phyloP scores from a whole-genome alignment of 2,329 filamentous ascomycete genomes.

The Volutella citrinella region DNA sequence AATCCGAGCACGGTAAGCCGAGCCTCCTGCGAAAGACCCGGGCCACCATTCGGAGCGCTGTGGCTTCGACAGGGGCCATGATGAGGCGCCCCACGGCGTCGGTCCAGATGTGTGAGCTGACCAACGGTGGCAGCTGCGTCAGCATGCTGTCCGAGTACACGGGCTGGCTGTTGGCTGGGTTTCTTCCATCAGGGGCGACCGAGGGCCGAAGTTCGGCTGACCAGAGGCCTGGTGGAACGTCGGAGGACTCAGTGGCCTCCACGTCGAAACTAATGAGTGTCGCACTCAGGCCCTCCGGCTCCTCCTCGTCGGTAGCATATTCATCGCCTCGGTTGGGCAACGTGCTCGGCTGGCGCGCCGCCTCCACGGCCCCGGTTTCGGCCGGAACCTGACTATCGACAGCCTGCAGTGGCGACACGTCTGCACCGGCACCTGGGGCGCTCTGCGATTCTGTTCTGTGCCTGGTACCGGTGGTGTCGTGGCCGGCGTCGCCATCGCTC shows the following conservation, averaged over 20 bases:
- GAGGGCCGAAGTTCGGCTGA: conserved; percentile 57
- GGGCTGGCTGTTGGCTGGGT: conserved; percentile 23
- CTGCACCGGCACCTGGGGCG: conserved; percentile 18
- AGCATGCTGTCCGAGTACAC: conserved; percentile 48
- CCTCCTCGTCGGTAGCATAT: conserved; percentile 55
- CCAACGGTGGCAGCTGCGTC: conserved; percentile 47
- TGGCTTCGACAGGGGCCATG: conserved; percentile 45
- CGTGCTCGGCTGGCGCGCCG: conserved; percentile 42
- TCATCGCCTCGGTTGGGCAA: conserved; percentile 49
- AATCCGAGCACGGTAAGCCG: conserved; percentile 35
- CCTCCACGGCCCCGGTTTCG: conserved; percentile 28
- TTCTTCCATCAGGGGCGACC: conserved; percentile 29
- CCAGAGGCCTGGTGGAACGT: conserved; percentile 52
- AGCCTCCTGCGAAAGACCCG: conserved; percentile 37
- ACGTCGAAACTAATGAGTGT: conserved; percentile 62
- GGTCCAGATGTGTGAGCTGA: conserved; percentile 46
- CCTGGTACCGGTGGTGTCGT: conserved; percentile 4
- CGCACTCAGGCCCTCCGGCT: conserved; percentile 51
- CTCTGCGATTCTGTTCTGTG: conserved; percentile 19
- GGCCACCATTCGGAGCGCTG: conserved; percentile 43
- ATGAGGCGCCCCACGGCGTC: conserved; percentile 40
- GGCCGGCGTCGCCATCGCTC: neutral
- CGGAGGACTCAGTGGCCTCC: conserved; percentile 52
- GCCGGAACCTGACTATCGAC: conserved; percentile 28
- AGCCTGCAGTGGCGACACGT: conserved; percentile 23